phyloP scores from a whole-genome alignment of 129 eudicot species.

The Flaveria trinervia region DNA sequence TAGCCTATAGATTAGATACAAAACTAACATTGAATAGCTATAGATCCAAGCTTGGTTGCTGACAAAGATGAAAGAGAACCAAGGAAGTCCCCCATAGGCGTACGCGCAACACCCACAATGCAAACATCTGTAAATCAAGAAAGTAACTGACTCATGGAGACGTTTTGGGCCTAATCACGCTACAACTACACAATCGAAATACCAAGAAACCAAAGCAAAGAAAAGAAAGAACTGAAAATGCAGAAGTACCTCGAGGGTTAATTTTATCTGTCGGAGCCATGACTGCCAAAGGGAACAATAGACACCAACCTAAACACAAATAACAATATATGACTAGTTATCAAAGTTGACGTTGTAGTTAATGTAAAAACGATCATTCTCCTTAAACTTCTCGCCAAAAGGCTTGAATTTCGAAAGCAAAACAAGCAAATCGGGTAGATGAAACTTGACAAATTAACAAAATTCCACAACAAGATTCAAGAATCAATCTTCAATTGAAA shows the following conservation, averaged over 20 bases:
- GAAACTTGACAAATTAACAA: conserved; percentile 39
- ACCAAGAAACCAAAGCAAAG: neutral
- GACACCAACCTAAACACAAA: too few species aligned
- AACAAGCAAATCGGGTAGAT: conserved; percentile 56
- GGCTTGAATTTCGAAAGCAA: conserved; percentile 64
- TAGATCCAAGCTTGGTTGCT: conserved; percentile 86
- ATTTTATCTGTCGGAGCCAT: conserved; percentile 21
- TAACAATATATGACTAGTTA: too few species aligned
- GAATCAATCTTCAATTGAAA: conserved; percentile 2
- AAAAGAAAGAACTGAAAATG: neutral
- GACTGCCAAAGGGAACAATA: neutral
- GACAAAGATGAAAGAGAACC: conserved; percentile 84
- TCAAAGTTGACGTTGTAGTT: too few species aligned
- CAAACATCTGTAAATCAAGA: conserved; percentile 61
- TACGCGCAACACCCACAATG: conserved; percentile 85
- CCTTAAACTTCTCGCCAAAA: conserved; percentile 47
- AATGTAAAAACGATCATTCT: conserved; percentile 42
- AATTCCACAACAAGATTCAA: conserved; percentile 4
- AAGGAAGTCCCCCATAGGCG: conserved; percentile 88
- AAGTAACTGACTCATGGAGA: neutral
- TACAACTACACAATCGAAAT: neutral
- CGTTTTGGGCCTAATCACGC: too few species aligned
- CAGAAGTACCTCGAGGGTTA: conserved; percentile 33
- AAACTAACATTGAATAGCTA: conserved; percentile 46
- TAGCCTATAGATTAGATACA: too few species aligned